Base-by-base conservation (phyloP, 345 rosid species). In the Populus ilicifolia region DNA sequence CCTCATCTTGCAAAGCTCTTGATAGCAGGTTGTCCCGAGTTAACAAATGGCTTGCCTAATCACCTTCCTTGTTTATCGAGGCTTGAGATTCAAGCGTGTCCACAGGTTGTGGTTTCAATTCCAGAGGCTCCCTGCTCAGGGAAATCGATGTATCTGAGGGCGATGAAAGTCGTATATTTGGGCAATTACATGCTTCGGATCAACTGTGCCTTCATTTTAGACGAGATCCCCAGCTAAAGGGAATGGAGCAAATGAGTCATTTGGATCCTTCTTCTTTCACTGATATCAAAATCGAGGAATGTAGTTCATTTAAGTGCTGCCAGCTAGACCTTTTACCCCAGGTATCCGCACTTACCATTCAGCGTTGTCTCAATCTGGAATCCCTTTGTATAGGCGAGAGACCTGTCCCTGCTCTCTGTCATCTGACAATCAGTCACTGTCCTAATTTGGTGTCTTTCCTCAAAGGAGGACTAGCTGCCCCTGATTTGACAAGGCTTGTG, bases 1-100 rank as follows among this genome's bases (percentile, higher is more conserved):
- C 25, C 75, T 44, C 38, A 6, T 8, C 80, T 78, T 44, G 5
- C 11, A 44, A 20, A 71, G 71, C 80, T 78, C 23, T 71, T n/a
- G 25, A n/a, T 77, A 29, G n/a, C 1, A 18, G 50, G n/a, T 2
- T 70, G 74, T 38, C 74, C 68, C 9, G 30, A 61, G 16, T 59
- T 77, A 61, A 43, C 11, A 16, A 30, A 30, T 0, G 13, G 17
- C 1, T 25, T 77, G 39, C 79, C 79, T 0, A 43, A 16, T 6
- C 23, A 69, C 4, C 74, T 76, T 41, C 74, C 79, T 41, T 59
- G n/a, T 5, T 59, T 76, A 36, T 38, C 43, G 3, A 56, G 2
- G 0, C 13, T 41, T 2, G 13, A 2, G 3, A 41, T 41, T 41
- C 3, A 3, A 41, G 13, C 3, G 2, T 52, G 59, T 20, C 59